A percentile compares a stretch with the other conserved stretches of the same genome.
These are phyloP conservation scores for Nicotiana knightiana DNA, from an alignment of 257 asterid species.

Conservation along the genomic window DNA sequence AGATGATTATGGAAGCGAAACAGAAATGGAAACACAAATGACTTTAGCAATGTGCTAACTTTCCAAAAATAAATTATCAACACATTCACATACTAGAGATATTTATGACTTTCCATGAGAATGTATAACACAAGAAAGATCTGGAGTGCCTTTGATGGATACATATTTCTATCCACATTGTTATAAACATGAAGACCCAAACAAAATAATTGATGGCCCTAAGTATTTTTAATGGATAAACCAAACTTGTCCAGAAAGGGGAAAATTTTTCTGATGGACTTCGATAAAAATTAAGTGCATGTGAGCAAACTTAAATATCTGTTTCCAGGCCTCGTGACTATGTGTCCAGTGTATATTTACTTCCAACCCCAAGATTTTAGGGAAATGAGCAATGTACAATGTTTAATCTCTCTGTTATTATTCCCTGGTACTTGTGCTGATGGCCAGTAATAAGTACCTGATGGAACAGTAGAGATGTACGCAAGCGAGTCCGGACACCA, in stretches of 20 bases:
- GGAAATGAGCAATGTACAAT: neutral
- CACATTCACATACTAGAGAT: neutral
- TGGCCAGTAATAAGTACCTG: no score
- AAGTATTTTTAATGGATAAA: neutral
- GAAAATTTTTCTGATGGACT: neutral
- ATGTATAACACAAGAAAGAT: neutral
- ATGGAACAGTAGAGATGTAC: no score
- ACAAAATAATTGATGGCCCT: neutral
- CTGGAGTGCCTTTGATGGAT: neutral
- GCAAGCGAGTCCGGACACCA: no score
- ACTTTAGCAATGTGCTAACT: neutral
- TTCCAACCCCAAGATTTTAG: neutral
- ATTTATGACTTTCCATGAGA: neutral
- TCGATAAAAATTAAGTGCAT: neutral
- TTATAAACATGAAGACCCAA: no score
- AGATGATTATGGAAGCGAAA: neutral
- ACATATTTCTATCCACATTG: neutral
- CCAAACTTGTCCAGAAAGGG: neutral
- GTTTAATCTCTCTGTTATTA: neutral
- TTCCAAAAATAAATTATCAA: neutral
- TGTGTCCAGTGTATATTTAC: neutral
- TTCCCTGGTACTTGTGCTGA: no score
- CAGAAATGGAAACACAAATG: neutral
- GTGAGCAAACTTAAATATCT: neutral
- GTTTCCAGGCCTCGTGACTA: neutral